Evolutionary conservation across 257 asterid species (phyloP).

Genomic region (Nicotiana sylvestris): DNA sequence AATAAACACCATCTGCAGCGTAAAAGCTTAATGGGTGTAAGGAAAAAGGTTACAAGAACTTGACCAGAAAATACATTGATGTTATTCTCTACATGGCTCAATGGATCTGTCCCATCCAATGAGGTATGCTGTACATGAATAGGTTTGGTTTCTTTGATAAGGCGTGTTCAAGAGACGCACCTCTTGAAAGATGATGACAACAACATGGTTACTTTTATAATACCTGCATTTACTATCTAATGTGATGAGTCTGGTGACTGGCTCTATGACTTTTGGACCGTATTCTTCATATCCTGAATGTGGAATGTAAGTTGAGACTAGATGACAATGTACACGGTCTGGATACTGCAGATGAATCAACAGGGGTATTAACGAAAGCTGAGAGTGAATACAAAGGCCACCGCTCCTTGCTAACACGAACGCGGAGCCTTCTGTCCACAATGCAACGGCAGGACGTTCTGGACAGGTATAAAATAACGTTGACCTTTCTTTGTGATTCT

Average conservation of each 20-base stretch:
- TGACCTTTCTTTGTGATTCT: not conserved
- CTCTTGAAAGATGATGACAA: not conserved
- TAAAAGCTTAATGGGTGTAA: not conserved
- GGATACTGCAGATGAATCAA: constrained; percentile 77
- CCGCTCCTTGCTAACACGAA: constrained; percentile 67
- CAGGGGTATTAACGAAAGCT: constrained; percentile 67
- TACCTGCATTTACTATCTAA: not conserved
- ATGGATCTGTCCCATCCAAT: not conserved
- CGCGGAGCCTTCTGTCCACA: constrained; percentile 84
- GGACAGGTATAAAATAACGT: constrained; percentile 49
- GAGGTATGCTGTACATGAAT: not conserved
- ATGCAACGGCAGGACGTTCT: constrained; percentile 87
- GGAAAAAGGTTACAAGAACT: not conserved
- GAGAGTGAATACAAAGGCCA: constrained; percentile 95
- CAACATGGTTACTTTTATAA: not conserved
- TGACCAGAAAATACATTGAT: not conserved
- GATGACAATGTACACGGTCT: constrained; percentile 11
- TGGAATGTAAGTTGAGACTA: not conserved
- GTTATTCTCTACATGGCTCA: not conserved
- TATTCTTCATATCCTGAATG: constrained; percentile 1
- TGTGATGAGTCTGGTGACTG: not conserved
- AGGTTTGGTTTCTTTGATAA: not conserved
- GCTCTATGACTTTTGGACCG: not conserved
- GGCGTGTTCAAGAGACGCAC: not conserved
- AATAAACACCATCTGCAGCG: not conserved